phyloP scores from a whole-genome alignment of 148 eudicot species.

The Linanthus parryae region DNA sequence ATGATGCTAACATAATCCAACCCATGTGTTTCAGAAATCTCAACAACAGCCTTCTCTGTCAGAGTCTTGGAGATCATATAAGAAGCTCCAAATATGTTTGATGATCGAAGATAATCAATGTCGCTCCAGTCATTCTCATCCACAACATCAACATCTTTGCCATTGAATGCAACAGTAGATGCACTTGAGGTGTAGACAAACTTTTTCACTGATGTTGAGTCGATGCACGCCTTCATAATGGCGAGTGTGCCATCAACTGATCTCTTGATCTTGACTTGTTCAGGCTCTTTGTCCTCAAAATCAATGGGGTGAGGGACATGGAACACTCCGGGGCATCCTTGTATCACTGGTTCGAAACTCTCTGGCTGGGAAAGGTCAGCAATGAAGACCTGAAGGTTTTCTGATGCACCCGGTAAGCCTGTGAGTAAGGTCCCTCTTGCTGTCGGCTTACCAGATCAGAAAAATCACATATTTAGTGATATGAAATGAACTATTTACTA shows the following conservation, averaged over 20 bases:
- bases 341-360: slow-evolving; percentile 18
- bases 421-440: slow-evolving; percentile 29
- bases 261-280: slow-evolving; percentile 20
- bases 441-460: slow-evolving; percentile 16
- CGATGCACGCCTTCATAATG: slow-evolving; percentile 26
- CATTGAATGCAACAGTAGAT: slow-evolving; percentile 14
- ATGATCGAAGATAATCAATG: slow-evolving; percentile 14
- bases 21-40: slow-evolving; percentile 30
- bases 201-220: slow-evolving; percentile 34
- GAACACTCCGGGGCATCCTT: slow-evolving; percentile 41
- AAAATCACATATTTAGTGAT: no score
- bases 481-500: no score
- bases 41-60: slow-evolving; percentile 36
- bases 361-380: slow-evolving; percentile 35
- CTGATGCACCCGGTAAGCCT: slow-evolving; percentile 36
- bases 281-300: slow-evolving; percentile 24
- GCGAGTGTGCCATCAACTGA: slow-evolving; percentile 19
- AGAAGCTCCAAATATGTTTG: slow-evolving; percentile 7
- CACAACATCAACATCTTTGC: not conserved
- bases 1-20: slow-evolving; percentile 31
- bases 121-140: slow-evolving; percentile 40
- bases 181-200: slow-evolving; percentile 43
- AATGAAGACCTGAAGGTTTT: slow-evolving; percentile 23
- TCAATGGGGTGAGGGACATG: slow-evolving; percentile 36
- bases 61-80: slow-evolving; percentile 31